A percentile compares a stretch with the other conserved stretches of the same genome.
Evolutionary conservation across 768 basidiomycete species (phyloP).

Genomic region (Tremella fuciformis): DNA sequence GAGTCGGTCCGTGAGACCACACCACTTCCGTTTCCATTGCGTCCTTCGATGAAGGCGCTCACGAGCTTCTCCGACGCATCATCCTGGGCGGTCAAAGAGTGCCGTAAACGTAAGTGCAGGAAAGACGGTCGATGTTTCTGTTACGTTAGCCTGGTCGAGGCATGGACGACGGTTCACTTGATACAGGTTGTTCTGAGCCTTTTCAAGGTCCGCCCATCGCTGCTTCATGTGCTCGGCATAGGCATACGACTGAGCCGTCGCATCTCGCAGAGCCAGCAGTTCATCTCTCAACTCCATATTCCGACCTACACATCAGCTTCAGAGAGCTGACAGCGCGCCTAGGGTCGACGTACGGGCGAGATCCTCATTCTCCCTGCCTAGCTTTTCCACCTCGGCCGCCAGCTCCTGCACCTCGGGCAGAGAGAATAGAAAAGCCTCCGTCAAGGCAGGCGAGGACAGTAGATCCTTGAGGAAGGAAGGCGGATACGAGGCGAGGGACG

Average conservation of each 20-base stretch:
- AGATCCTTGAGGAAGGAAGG: conserved; percentile 69
- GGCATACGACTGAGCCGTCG: conserved; percentile 83
- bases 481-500: conserved; percentile 41
- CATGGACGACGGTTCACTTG: conserved; percentile 58
- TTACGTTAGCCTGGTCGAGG: neutral
- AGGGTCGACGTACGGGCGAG: conserved; percentile 66
- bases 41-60: conserved; percentile 72
- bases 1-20: conserved; percentile 40
- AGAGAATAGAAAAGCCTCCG: conserved; percentile 82
- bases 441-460: conserved; percentile 73
- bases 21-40: conserved; percentile 22
- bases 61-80: conserved; percentile 82
- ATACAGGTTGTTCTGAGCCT: conserved; percentile 82
- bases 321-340: neutral
- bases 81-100: conserved; percentile 86
- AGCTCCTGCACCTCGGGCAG: conserved; percentile 69
- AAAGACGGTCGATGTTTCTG: conserved; percentile 84
- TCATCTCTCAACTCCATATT: conserved; percentile 73
- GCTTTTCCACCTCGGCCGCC: conserved; percentile 70
- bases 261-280: conserved; percentile 70
- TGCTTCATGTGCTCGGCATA: conserved; percentile 76
- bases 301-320: conserved; percentile 58
- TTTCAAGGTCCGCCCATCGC: conserved; percentile 81
- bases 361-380: conserved; percentile 78
- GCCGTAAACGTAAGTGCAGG: conserved; percentile 78